Evolutionary conservation across 2,329 filamentous ascomycete species (phyloP).

Genomic region (Fusarium austroafricanum): DNA sequence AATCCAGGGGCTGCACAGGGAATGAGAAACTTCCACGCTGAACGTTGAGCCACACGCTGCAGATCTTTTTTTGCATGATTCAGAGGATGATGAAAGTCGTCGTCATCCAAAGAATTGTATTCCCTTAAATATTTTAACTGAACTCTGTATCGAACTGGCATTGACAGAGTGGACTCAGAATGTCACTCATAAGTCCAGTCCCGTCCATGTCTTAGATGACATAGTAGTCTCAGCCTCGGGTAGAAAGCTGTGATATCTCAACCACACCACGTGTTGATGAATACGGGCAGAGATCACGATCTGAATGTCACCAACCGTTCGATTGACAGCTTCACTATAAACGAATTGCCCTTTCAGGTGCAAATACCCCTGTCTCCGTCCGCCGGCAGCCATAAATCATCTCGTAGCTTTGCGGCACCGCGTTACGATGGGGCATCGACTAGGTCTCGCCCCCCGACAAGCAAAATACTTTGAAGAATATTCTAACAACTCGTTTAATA

Average conservation of each 20-base stretch:
- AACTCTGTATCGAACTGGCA: not conserved
- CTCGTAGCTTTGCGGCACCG: conserved; percentile 7
- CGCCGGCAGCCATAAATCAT: not conserved
- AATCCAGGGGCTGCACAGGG: conserved; percentile 8
- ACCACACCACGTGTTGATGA: conserved; percentile 4
- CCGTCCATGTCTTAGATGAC: conserved; percentile 2
- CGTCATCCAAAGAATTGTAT: not conserved
- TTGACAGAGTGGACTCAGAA: not conserved
- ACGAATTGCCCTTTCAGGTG: not conserved
- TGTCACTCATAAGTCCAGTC: not conserved
- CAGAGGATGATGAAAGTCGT: not conserved
- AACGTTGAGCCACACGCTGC: conserved; percentile 32
- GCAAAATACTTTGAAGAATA: not conserved
- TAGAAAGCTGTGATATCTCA: not conserved
- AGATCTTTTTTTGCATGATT: conserved; percentile 17
- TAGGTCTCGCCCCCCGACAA: conserved; percentile 7
- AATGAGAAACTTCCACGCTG: conserved; percentile 25
- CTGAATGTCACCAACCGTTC: not conserved
- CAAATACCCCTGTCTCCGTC: not conserved
- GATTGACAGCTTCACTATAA: not conserved
- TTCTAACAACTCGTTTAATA: not conserved
- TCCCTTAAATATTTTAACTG: not conserved
- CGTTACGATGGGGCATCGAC: not conserved
- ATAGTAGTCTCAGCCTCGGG: not conserved
- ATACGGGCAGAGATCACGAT: not conserved